Conservation (phyloP, 2,329 filamentous ascomycete genomes). For the Berkeleyomyces basicola region DNA sequence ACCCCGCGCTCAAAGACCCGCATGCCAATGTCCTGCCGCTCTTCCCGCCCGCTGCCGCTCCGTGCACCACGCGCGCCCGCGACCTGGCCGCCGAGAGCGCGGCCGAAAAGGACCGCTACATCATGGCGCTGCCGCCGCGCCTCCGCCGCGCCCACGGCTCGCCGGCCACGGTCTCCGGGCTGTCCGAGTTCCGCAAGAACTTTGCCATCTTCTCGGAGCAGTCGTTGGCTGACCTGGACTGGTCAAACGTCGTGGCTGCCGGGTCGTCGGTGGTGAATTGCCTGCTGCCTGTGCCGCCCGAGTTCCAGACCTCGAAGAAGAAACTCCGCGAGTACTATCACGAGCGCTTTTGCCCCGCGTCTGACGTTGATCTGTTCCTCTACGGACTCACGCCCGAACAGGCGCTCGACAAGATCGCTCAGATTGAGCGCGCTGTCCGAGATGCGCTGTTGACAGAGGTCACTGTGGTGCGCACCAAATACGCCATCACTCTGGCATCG, state of each 20-base stretch:
- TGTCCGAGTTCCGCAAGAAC: conserved; percentile 61
- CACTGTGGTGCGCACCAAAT: conserved; percentile 70
- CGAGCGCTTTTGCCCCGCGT: conserved; percentile 62
- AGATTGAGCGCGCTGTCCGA: conserved; percentile 59
- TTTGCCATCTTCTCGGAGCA: conserved; percentile 72
- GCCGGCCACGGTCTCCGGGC: conserved; percentile 47
- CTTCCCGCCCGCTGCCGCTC: conserved; percentile 38
- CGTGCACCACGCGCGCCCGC: conserved; percentile 46
- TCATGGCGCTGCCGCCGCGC: conserved; percentile 48
- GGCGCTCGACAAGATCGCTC: conserved; percentile 66
- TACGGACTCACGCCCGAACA: conserved; percentile 64
- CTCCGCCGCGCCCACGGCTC: conserved; percentile 46
- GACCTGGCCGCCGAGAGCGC: conserved; percentile 39
- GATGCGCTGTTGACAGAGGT: conserved; percentile 70
- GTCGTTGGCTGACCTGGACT: conserved; percentile 58
- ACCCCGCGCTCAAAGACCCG: conserved; percentile 38
- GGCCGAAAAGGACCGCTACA: conserved; percentile 45
- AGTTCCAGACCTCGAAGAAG: conserved; percentile 45
- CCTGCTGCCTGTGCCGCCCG: conserved; percentile 50
- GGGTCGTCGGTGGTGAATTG: conserved; percentile 70
- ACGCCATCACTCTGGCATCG: conserved; percentile 71
- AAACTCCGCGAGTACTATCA: conserved; percentile 61
- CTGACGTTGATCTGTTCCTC: conserved; percentile 74
- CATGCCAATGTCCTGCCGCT: conserved; percentile 49
- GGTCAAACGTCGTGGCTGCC: conserved; percentile 67